Evolutionary conservation across 2,329 filamentous ascomycete genomes (phyloP), one percentile per base, ranked within the genome.

Genomic region (Phaeosphaeriaceae sp.): DNA sequence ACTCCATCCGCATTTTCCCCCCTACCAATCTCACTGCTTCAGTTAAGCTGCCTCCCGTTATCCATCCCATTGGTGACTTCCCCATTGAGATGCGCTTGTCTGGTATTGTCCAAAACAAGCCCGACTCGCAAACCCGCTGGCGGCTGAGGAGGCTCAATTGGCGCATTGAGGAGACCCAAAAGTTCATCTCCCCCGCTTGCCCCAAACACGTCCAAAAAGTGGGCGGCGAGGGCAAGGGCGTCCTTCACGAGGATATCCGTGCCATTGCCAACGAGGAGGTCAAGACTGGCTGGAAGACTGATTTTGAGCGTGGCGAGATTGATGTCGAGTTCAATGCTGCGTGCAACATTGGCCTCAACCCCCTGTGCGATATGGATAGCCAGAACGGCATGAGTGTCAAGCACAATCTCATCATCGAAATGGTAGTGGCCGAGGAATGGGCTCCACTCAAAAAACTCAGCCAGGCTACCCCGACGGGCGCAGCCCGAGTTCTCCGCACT

Each of bases 391-490:
- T 91, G 60, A 86, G 88, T 64, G 85, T 96, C 49, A 86, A 85
- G 42, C 93, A 99, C 79, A 87, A 88, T 67, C 83, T 99, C 36
- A 85, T 96, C 65, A 83, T 97, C 48, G 93, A 99, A 76, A 86
- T 97, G 78, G 92, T 97, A 41, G 92, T 99, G 17, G 89, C 90
- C 2, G 92, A 97, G 74, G 93, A 97, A 73, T 94, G 90, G 78
- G 83, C 81, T 15, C 79, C 83, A 3, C 81, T 83, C 67, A 88
- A 87, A 56, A 85, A 88, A 67, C 86, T 85, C 51, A 87, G 86
- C 71, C 79, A 91, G 42, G 83, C 90, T 39, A 92, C 90, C 0
- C 91, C 92, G 41, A 97, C 93, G 0, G 93, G 93, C 52, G 89
- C 92, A 2, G 94, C 93, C 0, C 85, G 93, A 56, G 93, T 97